Evolutionary conservation across 2,329 filamentous ascomycete genomes (phyloP), one percentile per base, ranked within the genome.

Genomic region (Berkeleyomyces rouxiae): DNA sequence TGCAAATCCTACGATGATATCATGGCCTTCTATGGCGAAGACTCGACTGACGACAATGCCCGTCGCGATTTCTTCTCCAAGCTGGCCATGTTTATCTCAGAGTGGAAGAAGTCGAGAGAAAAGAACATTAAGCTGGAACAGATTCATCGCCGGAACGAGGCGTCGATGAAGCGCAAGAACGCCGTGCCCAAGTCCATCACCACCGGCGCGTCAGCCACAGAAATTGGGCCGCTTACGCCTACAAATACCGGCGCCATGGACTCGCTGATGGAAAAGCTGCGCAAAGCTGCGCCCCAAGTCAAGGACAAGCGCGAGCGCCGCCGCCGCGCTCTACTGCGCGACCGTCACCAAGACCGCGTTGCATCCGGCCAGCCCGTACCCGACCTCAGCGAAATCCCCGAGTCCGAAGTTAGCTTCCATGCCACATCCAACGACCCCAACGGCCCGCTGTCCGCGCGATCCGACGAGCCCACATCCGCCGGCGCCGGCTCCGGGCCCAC

Each of bases 61-160:
- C 82, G 91, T 63, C 82, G 93, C 66, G 91, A 96, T 68, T 99
- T 99, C 80, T 99, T 99, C 71, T 78, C 86, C 67, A 97, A 97
- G 77, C 80, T 99, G 69, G 90, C 92, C 23, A 79, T 84, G 62
- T 99, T 99, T 76, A 82, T 99, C 68, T 77, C 79, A 40, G 93
- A 97, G 72, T 99, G 93, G 88, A 96, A 92, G 87, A 92, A 87
- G 81, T 95, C 90, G 40, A 84, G 85, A 68, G 89, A 95, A 68
- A 97, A 97, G 85, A 99, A 97, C 74, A 75, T 92, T 23, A 72
- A 79, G 39, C 74, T 90, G 65, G 93, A 99, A 74, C 91, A 96
- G 70, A 85, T 82, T 62, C 84, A 85, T 68, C 88, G 83, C 67
- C 86, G 89, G 67, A 95, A 95, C 72, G 92, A 97, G 74, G 87